These are phyloP conservation scores for Agarophyton chilense DNA, from an alignment of 23 red algal species.

Conservation along the genomic window DNA sequence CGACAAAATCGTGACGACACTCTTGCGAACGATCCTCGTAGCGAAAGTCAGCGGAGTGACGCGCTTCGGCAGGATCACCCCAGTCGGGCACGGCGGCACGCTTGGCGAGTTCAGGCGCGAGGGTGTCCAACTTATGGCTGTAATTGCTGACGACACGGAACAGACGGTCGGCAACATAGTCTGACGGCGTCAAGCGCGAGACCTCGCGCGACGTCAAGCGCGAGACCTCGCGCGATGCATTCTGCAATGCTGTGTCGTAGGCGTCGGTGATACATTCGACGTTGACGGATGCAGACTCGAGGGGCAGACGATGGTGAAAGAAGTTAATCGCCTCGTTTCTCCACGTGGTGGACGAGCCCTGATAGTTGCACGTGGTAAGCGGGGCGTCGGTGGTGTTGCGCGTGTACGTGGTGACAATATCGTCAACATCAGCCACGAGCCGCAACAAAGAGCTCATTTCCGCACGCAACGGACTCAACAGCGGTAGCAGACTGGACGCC, in stretches of 20 bases:
- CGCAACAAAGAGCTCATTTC: not conserved
- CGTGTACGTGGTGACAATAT: not conserved
- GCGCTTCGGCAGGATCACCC: not conserved
- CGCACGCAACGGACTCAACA: not conserved
- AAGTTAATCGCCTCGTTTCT: not conserved
- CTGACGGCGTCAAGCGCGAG: not conserved
- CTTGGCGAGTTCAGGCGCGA: not conserved
- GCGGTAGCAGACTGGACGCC: not conserved
- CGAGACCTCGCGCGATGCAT: not conserved
- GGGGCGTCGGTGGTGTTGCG: constrained; percentile 3
- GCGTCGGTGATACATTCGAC: constrained; percentile 11
- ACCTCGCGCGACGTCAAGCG: not conserved
- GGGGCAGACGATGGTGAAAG: not conserved
- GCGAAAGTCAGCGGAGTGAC: not conserved
- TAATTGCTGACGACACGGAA: not conserved
- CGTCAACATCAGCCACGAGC: not conserved
- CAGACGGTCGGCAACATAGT: not conserved
- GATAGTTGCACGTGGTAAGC: constrained; percentile 47
- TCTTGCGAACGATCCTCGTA: constrained; percentile 39
- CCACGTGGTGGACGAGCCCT: not conserved
- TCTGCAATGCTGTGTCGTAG: not conserved
- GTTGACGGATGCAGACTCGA: not conserved
- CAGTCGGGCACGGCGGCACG: not conserved
- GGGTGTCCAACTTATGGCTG: not conserved
- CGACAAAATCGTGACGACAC: constrained; percentile 28